Evolutionary conservation across 139 green algal genomes (phyloP).

Genomic region (Closterium sp.): DNA sequence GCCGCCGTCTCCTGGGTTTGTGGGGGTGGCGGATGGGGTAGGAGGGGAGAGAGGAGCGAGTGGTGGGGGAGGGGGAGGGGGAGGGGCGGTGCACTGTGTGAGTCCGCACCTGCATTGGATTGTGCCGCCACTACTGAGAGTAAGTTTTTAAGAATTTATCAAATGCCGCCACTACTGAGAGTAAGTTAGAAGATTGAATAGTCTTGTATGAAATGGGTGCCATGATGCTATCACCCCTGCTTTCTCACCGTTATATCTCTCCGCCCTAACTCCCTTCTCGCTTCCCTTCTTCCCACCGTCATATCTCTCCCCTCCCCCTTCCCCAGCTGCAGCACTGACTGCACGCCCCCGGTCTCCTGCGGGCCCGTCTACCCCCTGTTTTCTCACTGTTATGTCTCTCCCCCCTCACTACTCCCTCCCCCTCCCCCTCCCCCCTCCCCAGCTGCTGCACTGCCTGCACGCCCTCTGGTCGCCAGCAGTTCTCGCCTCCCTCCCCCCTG

Average conservation of each 20-base stretch:
- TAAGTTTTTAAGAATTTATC: no score
- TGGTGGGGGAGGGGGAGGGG: background rate
- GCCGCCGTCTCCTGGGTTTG: background rate
- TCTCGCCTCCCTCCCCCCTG: background rate
- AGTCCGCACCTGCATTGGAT: background rate
- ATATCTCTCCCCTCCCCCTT: background rate
- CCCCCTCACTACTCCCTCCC: background rate
- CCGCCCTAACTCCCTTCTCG: no score
- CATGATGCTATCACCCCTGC: no score
- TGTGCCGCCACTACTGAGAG: background rate
- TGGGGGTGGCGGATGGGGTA: background rate
- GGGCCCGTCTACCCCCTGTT: no score
- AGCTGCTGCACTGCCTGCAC: background rate
- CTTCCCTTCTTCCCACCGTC: background rate
- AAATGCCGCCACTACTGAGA: no score
- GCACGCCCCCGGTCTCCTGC: no score
- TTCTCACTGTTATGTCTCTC: no score
- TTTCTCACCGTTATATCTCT: no score
- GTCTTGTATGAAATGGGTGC: no score
- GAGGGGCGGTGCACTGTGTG: background rate
- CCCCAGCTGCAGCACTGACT: no score
- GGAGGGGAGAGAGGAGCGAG: background rate
- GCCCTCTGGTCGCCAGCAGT: background rate
- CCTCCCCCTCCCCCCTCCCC: background rate
- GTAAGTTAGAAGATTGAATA: no score